Evolutionary conservation across 768 basidiomycete genomes (phyloP).

Genomic region (Leccinum imitatum): DNA sequence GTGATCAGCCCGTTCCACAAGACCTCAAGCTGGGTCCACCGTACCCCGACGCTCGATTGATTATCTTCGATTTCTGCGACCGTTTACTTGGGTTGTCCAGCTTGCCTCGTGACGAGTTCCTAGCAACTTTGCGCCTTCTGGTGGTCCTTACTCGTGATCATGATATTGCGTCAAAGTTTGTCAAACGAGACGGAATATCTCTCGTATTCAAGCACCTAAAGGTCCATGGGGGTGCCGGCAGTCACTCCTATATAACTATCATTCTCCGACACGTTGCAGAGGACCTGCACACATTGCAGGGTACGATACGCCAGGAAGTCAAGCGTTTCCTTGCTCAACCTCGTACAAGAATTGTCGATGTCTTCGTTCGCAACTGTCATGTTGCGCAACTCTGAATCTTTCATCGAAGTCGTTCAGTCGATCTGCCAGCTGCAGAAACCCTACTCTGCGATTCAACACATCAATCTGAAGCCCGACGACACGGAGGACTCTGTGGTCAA

Average conservation of each 20-base stretch:
- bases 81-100: constrained; percentile 63
- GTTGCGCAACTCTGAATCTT: constrained; percentile 73
- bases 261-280: constrained; percentile 93
- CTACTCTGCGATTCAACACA: constrained; percentile 52
- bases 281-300: constrained; percentile 59
- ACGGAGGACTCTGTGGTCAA: constrained; percentile 16
- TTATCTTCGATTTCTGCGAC: constrained; percentile 75
- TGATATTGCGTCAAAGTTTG: constrained; percentile 61
- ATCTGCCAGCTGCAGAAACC: constrained; percentile 74
- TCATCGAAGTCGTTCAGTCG: constrained; percentile 70
- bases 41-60: constrained; percentile 57
- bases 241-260: constrained; percentile 80
- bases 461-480: constrained; percentile 53
- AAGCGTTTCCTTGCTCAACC: constrained; percentile 77
- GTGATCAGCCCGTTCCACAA: constrained; percentile 65
- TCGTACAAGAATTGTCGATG: constrained; percentile 67
- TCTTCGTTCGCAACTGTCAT: constrained; percentile 70
- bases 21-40: constrained; percentile 58
- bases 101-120: constrained; percentile 75
- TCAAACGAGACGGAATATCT: constrained; percentile 60
- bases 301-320: constrained; percentile 80
- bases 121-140: constrained; percentile 79
- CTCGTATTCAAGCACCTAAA: constrained; percentile 69
- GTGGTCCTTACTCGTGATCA: constrained; percentile 82
- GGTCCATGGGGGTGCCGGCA: constrained; percentile 54